phyloP scores from a whole-genome alignment of 305 asterid species.

The Euphrasia arctica region DNA sequence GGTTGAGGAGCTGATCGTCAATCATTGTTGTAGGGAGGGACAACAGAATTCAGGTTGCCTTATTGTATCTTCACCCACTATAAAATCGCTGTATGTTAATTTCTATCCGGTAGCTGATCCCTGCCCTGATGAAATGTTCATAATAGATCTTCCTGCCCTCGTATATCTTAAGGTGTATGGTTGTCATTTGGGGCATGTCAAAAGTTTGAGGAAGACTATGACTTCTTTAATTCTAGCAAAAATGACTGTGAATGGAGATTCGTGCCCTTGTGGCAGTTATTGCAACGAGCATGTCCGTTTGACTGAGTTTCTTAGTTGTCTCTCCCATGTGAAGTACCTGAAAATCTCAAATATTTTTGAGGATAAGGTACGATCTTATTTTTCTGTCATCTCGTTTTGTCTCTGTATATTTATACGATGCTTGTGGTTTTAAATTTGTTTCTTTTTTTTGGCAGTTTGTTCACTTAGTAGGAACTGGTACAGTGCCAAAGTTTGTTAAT shows the following conservation, averaged over 20 bases:
- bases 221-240: background rate
- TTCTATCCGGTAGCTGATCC: too few relatives aligned
- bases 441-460: background rate
- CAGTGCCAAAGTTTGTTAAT: background rate
- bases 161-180: background rate
- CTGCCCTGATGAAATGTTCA: too few relatives aligned
- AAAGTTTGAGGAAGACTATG: background rate
- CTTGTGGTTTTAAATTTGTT: background rate
- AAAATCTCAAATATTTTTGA: background rate
- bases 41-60: background rate
- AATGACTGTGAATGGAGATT: background rate
- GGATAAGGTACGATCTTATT: background rate
- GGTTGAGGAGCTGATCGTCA: conserved; percentile 8
- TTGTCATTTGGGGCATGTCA: background rate
- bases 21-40: background rate
- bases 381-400: background rate
- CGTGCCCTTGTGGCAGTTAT: background rate
- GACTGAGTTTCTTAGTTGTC: background rate
- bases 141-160: background rate
- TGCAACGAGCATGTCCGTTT: background rate
- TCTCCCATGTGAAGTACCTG: background rate
- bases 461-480: background rate
- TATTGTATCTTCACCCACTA: too few relatives aligned
- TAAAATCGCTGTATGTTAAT: too few relatives aligned
- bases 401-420: too few relatives aligned